Evolutionary conservation across 2,329 filamentous ascomycete genomes (phyloP), one percentile per base, ranked within the genome.

Genomic region (Alternaria viburni): DNA sequence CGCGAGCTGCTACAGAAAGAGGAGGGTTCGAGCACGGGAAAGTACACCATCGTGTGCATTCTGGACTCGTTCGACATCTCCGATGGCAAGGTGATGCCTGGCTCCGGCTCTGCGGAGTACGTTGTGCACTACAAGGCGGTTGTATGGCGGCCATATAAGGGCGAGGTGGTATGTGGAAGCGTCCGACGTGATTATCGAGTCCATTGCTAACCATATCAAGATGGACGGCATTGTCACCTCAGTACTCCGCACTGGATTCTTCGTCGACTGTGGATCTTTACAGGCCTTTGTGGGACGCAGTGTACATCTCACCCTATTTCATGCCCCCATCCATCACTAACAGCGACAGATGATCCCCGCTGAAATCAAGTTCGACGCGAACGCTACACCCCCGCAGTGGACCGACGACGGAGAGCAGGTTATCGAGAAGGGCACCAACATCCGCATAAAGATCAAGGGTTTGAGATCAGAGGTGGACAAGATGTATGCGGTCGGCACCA

Each of bases 41-140:
- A 93, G 79, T 97, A 97, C 85, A 98, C 96, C 81, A 96, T 99
- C 77, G 96, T 99, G 74, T 96, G 93, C 77, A 96, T 99, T 75
- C 95, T 99, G 89, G 94, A 97, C 81, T 92, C 94, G 52, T 94
- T 96, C 75, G 92, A 97, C 72, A 95, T 98, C 75, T 96, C 93
- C 15, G 93, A 97, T 77, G 94, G 94, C 12, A 91, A 93, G 72
- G 95, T 99, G 66, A 87, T 97, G 60, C 95, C 96, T 4, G 93
- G 95, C 9, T 97, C 91, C 66, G 96, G 94, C 10, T 87, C 96
- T 70, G 95, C 96, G 19, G 93, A 97, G 81, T 99, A 97, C 79
- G 97, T 92, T 0, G 93, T 99, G 51, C 90, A 92, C 74, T 99
- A 97, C 80, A 92, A 94, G 65, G 96, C 96, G 57, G 95, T 99